Conservation (phyloP, 176 grass and related monocot species). For the Triticum aestivum region IWGSC_CS_RefSeq_v2.1 NC_057800.1:563575037-563575536, state of each 20-base stretch:
- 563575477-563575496: conserved; percentile 11
- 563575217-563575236: conserved; percentile 2
- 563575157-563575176: no score
- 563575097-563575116: conserved; percentile 41
- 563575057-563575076: conserved; percentile 24
- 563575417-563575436: background rate
- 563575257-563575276: background rate
- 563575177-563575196: background rate
- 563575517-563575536: background rate
- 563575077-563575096: conserved; percentile 28
- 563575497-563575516: conserved; percentile 18
- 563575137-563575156: background rate
- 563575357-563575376: background rate
- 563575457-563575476: background rate
- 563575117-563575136: conserved; percentile 15
- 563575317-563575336: background rate
- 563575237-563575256: conserved; percentile 46
- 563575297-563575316: background rate
- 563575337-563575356: background rate
- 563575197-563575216: conserved; percentile 7
- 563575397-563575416: background rate
- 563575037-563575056: background rate
- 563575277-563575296: conserved; percentile 28
- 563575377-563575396: background rate
- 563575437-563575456: background rate